A percentile compares a stretch with the other conserved stretches of the same genome.
Evolutionary conservation across 768 basidiomycete genomes (phyloP).

Genomic region (Multifurca ochricompacta): DNA sequence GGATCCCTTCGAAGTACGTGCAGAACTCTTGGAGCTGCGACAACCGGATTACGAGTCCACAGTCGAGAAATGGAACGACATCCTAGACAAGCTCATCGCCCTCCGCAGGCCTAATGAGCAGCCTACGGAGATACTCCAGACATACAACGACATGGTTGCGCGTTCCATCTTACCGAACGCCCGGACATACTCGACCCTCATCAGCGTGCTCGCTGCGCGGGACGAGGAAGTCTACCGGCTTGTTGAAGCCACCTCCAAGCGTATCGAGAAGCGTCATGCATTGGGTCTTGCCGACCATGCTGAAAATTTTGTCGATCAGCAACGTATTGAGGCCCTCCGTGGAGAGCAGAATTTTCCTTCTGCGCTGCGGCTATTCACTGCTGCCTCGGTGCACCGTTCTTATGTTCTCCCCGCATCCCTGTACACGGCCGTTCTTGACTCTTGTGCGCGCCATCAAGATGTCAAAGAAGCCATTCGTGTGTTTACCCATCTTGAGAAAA

Average conservation of each 20-base stretch:
- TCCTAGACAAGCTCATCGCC: constrained; percentile 44
- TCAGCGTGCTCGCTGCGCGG: constrained; percentile 55
- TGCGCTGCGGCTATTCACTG: constrained; percentile 67
- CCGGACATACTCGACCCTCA: constrained; percentile 53
- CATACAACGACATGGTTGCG: constrained; percentile 67
- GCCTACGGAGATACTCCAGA: constrained; percentile 48
- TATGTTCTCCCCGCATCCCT: constrained; percentile 31
- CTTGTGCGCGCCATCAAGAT: constrained; percentile 49
- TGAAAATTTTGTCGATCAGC: constrained; percentile 28
- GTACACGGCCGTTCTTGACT: constrained; percentile 52
- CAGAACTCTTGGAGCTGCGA: constrained; percentile 26
- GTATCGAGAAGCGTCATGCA: constrained; percentile 37
- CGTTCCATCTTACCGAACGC: constrained; percentile 53
- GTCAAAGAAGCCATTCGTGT: constrained; percentile 56
- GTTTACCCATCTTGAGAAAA: constrained; percentile 53
- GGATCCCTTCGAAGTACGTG: constrained; percentile 26
- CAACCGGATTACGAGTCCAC: constrained; percentile 27
- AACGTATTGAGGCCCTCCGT: constrained; percentile 37
- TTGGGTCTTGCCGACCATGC: constrained; percentile 29
- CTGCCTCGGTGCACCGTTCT: constrained; percentile 35
- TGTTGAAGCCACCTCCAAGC: constrained; percentile 24
- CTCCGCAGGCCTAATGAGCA: constrained; percentile 44
- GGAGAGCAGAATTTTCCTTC: constrained; percentile 63
- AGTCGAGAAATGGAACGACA: constrained; percentile 53
- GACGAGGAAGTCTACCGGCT: constrained; percentile 54